Evolutionary conservation across 1,284 basidiomycete species (phyloP).

Genomic region (Trametes pubescens): DNA sequence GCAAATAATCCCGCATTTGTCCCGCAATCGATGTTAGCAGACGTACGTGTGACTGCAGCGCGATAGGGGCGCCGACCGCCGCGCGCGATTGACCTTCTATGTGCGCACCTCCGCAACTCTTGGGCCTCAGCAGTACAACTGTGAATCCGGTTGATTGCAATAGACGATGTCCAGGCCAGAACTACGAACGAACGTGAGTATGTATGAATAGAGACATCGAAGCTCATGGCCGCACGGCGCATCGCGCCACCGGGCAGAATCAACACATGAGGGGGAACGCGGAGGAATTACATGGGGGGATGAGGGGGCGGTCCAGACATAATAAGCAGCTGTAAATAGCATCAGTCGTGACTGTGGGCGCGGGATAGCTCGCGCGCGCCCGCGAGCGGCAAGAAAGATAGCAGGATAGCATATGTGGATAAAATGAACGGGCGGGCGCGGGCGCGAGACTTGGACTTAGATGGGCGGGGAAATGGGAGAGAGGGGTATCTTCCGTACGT

Average conservation of each 20-base stretch:
- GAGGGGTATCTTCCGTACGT: conserved; percentile 31
- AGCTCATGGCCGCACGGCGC: neutral
- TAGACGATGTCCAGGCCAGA: neutral
- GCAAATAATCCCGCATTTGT: too few species aligned
- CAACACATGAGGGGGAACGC: conserved; percentile 11
- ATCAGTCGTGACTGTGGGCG: neutral
- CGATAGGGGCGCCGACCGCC: too few species aligned
- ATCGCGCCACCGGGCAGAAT: neutral
- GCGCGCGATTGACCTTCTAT: too few species aligned
- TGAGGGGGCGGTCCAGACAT: conserved; percentile 6
- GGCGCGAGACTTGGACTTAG: neutral
- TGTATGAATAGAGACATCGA: conserved; percentile 15
- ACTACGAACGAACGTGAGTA: conserved; percentile 25
- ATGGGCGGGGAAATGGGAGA: conserved; percentile 1
- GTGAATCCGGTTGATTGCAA: neutral
- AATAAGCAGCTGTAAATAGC: conserved; percentile 17
- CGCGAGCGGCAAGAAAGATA: conserved; percentile 7
- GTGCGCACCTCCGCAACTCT: too few species aligned
- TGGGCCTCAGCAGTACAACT: neutral
- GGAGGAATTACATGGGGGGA: conserved; percentile 18
- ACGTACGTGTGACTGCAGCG: too few species aligned
- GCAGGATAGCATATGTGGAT: conserved; percentile 29
- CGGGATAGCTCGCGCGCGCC: too few species aligned
- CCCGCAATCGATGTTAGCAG: too few species aligned
- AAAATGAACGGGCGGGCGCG: conserved; percentile 16